Evolutionary conservation across 1,139 yeast genomes (phyloP).

Genomic region (Suhomyces kunorum): DNA sequence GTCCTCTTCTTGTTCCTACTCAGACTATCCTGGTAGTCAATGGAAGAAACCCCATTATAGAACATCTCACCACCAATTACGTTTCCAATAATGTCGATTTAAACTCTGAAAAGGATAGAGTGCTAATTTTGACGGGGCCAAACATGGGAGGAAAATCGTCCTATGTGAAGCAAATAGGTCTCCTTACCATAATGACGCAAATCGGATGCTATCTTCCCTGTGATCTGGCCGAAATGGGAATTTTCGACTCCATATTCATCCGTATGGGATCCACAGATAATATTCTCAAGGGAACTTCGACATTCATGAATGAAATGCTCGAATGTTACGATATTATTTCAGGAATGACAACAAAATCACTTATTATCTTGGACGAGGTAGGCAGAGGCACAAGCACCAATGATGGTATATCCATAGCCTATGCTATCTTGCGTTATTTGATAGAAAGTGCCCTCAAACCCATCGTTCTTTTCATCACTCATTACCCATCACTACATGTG

Average conservation of each 20-base stretch:
- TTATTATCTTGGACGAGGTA: slow-evolving; percentile 63
- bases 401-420: slow-evolving; percentile 89
- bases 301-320: slow-evolving; percentile 73
- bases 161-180: slow-evolving; percentile 63
- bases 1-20: slow-evolving; percentile 56
- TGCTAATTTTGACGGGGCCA: slow-evolving; percentile 70
- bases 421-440: slow-evolving; percentile 69
- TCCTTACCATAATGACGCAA: slow-evolving; percentile 55
- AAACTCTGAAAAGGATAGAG: slow-evolving; percentile 44
- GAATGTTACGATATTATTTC: slow-evolving; percentile 63
- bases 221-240: slow-evolving; percentile 50
- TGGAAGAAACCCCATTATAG: slow-evolving; percentile 83
- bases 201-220: slow-evolving; percentile 50
- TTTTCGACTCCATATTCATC: slow-evolving; percentile 57
- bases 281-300: slow-evolving; percentile 65
- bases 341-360: slow-evolving; percentile 46
- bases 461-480: slow-evolving; percentile 78
- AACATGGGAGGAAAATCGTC: slow-evolving; percentile 83
- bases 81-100: slow-evolving; percentile 72
- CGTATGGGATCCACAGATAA: slow-evolving; percentile 79
- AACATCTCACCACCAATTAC: slow-evolving; percentile 48
- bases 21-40: slow-evolving; percentile 48
- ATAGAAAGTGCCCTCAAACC: slow-evolving; percentile 49
- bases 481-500: slow-evolving; percentile 71
- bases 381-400: slow-evolving; percentile 86